Evolutionary conservation across 306 rosid species (phyloP), one percentile per base, ranked within the genome.

Genomic region (Malus sieversii): DNA sequence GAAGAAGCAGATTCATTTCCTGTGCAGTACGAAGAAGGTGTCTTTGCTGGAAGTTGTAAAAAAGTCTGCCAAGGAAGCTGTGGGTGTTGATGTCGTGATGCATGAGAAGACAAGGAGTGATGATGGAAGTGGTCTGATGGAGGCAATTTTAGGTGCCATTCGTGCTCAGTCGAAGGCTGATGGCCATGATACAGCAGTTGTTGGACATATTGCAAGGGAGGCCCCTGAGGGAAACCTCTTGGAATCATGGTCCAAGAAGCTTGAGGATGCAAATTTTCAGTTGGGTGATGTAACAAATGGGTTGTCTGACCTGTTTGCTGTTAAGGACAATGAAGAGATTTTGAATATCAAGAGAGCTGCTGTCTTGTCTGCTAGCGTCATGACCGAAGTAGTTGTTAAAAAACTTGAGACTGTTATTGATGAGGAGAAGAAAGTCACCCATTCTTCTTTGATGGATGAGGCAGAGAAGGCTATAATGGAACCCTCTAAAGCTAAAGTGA

Each of bases 321-420:
- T 65, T 16, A 94, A 92, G 73, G 92, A 85, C 80, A 85, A 76
- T 70, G 89, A 84, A 70, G 98, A 94, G 86, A 81, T 90, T 58
- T 89, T 83, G 67, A 86, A 87, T 72, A 78, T 94, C 71, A 94
- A 81, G 90, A 90, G 89, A 85, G 98, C 97, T 40, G 89, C 98
- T 12, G 86, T 80, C 79, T 84, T 94, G 84, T 85, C 93, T n/a
- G 80, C 90, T 33, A 81, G 78, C 59, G 98, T 90, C 79, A 86
- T 94, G 97, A 90, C 86, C 59, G 87, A 89, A 74, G 83, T 92
- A 67, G 96, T 94, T 57, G 93, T 93, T 35, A 80, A 95, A 2
- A 94, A 94, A 82, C 90, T 94, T 76, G 98, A 94, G 86, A 92
- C 84, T 75, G 89, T 92, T 61, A 94, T 94, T 72, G 98, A 94